These are phyloP conservation scores for Chenopodium album DNA, from an alignment of 148 eudicot species.

Conservation along the genomic window DNA sequence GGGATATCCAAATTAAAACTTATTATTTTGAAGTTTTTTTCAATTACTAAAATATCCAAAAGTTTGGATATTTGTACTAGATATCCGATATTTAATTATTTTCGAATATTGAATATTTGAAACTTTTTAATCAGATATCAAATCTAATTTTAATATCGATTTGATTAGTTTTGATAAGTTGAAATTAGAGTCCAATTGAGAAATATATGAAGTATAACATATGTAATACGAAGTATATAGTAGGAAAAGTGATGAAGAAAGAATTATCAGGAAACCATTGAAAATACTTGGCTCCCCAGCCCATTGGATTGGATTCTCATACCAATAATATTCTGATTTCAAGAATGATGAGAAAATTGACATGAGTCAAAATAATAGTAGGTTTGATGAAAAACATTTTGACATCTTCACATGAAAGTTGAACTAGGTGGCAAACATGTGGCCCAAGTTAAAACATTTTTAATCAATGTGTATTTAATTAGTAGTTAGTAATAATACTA, in stretches of 20 bases:
- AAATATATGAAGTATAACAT: no score
- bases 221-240: no score
- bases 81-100: no score
- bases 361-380: conserved; percentile 2
- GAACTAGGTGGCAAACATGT: conserved; percentile 45
- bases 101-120: no score
- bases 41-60: no score
- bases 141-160: no score
- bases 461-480: neutral
- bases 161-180: no score
- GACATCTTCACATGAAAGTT: conserved; percentile 34
- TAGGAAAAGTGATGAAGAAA: neutral
- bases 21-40: no score
- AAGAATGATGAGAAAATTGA: conserved; percentile 35
- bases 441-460: conserved; percentile 26
- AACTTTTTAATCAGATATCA: no score
- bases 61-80: no score
- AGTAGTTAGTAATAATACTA: neutral
- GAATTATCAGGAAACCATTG: neutral
- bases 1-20: no score
- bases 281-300: conserved; percentile 20
- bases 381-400: neutral
- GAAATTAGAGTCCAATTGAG: no score
- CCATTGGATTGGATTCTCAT: conserved; percentile 29
- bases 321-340: conserved; percentile 22